phyloP scores from a whole-genome alignment of 208 protist genomes.

The Acanthamoeba rhysodes region DNA sequence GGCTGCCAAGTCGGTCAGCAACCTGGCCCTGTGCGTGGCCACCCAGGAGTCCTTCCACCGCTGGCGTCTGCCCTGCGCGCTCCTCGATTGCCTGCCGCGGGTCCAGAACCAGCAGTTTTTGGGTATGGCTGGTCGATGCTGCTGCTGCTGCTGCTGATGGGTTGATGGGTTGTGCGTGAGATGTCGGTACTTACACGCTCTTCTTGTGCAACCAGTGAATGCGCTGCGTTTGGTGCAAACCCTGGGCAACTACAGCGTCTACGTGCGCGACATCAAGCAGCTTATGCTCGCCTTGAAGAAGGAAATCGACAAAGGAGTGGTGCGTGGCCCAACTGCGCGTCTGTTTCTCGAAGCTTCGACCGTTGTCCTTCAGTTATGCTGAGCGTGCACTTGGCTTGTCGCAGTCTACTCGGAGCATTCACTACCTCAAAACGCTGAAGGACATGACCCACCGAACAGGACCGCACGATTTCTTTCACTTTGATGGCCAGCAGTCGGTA shows the following conservation, averaged over 20 bases:
- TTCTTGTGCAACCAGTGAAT: background rate
- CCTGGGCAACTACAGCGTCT: slow-evolving; percentile 19
- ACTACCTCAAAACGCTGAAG: slow-evolving; percentile 33
- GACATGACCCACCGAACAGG: slow-evolving; percentile 26
- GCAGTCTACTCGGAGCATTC: background rate
- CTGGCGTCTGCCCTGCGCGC: slow-evolving; percentile 13
- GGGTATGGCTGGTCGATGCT: background rate
- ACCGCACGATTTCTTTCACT: slow-evolving; percentile 25
- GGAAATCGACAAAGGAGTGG: background rate
- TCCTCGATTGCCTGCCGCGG: background rate
- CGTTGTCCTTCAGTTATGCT: background rate
- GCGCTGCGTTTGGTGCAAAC: slow-evolving; percentile 25
- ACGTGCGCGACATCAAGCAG: slow-evolving; percentile 37
- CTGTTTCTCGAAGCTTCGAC: background rate
- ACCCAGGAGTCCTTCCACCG: slow-evolving; percentile 22
- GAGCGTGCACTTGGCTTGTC: background rate
- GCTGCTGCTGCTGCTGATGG: background rate
- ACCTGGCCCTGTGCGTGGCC: slow-evolving; percentile 15
- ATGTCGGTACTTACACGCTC: background rate
- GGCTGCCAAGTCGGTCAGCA: slow-evolving; percentile 10
- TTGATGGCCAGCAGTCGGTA: slow-evolving; percentile 50
- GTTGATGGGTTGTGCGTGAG: background rate
- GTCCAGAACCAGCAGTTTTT: slow-evolving; percentile 34
- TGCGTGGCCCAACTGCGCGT: background rate
- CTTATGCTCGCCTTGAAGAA: background rate